Base-by-base conservation (phyloP, 371 early-diverging fungal species). In the Phascolomyces articulosus region DNA sequence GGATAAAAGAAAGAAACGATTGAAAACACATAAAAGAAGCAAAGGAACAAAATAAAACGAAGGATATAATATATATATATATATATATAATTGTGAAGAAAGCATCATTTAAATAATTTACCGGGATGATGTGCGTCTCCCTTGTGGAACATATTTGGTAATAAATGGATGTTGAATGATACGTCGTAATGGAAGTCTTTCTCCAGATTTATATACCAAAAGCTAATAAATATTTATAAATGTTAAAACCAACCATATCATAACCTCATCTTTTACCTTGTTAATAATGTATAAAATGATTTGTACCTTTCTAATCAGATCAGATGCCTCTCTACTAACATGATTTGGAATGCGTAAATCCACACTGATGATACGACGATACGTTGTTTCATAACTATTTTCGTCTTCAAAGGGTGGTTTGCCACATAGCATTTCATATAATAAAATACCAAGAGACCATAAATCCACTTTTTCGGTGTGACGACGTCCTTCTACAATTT, bases 381-480 rank as follows among this genome's bases (percentile, higher is more conserved):
- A 96, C 0, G 96, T 98, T 44, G 85, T 80, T 29, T 84, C 80
- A 40, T 85, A 47, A 48, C 72, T 61, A 18, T 64, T 56, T 7
- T 68, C 54, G n/a, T 90, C 93, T 73, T 98, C 98, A 82, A 99
- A 99, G 0, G 99, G 99, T 1, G 99, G 96, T 0, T 84, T 83
- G 1, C 99, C 99, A 13, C 93, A 93, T 9, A 99, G 72, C 70
- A 99, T 94, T 79, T 99, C 99, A 78, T 95, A 99, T 61, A 90
- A 83, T 11, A 99, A 74, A 18, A 95, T 82, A 20, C 95, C 96
- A 3, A 93, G 71, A 21, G 91, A 91, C 96, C 96, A 96, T 40
- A 93, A 73, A 66, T 96, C 96, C 4, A 87, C 91, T 63, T 88
- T 93, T 24, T 90, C 85, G 57, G 85, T 87, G 77, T 96, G 96